phyloP scores from a whole-genome alignment of 768 basidiomycete species.

The Artomyces pyxidatus region DNA sequence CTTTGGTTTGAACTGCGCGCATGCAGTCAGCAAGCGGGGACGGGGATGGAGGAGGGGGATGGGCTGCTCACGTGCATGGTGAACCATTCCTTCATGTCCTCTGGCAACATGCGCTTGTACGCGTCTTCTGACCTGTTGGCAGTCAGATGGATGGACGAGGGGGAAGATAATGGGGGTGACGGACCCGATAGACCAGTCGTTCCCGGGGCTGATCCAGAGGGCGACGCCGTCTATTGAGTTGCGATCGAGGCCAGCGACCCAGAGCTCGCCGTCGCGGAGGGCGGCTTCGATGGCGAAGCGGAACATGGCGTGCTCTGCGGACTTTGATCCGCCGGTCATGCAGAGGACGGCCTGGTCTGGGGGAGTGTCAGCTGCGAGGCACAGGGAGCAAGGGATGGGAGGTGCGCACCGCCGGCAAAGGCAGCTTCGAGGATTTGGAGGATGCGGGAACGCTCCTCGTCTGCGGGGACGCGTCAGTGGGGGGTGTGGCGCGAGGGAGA shows the following conservation, averaged over 20 bases:
- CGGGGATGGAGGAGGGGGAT: not conserved
- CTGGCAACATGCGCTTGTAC: not conserved
- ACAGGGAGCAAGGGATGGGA: not conserved
- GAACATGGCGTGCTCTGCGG: conserved; percentile 1
- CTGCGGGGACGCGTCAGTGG: no score
- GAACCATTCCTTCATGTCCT: not conserved
- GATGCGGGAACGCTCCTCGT: not conserved
- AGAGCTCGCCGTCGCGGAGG: conserved; percentile 5
- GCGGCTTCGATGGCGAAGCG: not conserved
- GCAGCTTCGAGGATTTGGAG: not conserved
- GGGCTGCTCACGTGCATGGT: not conserved
- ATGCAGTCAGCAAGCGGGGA: not conserved
- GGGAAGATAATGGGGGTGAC: not conserved
- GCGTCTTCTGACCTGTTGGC: not conserved
- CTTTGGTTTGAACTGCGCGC: not conserved
- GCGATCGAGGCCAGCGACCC: conserved; percentile 3
- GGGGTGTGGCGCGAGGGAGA: no score
- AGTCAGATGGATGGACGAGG: not conserved
- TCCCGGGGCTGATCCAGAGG: conserved; percentile 7
- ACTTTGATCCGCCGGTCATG: conserved; percentile 1
- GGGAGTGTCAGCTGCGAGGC: not conserved
- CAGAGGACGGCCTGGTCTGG: conserved; percentile 4
- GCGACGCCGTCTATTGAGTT: not conserved
- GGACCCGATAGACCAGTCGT: not conserved
- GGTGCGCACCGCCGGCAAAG: not conserved